These are phyloP conservation scores for Epichloe festucae DNA, from an alignment of 2,329 filamentous ascomycete species.

Conservation along the genomic window DNA sequence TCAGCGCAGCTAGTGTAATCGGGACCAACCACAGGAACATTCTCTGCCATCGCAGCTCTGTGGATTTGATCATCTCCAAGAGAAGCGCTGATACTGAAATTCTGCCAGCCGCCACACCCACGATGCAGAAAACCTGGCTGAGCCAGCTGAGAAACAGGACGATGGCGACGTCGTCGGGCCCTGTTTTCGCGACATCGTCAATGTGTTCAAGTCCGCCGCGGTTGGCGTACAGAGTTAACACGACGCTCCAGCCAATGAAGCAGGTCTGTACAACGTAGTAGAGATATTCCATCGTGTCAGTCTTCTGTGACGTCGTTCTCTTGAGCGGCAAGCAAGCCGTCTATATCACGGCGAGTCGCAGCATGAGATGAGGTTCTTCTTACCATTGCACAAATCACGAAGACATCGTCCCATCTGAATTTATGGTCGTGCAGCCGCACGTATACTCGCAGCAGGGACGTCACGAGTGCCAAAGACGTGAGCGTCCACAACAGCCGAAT, in stretches of 20 bases:
- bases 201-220: constrained; percentile 10
- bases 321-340: too few relatives aligned
- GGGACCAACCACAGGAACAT: constrained; percentile 11
- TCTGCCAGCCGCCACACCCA: constrained; percentile 12
- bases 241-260: constrained; percentile 10
- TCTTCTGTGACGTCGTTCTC: too few relatives aligned
- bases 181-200: constrained; percentile 7
- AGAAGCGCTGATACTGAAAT: constrained; percentile 11
- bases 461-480: constrained; percentile 8
- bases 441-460: constrained; percentile 6
- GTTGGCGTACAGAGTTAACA: constrained; percentile 9
- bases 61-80: constrained; percentile 9
- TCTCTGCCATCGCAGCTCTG: constrained; percentile 10
- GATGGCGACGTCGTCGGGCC: constrained; percentile 9
- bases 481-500: constrained; percentile 9
- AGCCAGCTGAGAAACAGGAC: constrained; percentile 12
- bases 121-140: constrained; percentile 10
- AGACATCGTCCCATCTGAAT: constrained; percentile 11
- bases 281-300: too few relatives aligned
- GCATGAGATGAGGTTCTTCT: background rate
- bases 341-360: too few relatives aligned
- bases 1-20: constrained; percentile 7
- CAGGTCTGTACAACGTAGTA: constrained; percentile 4
- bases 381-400: constrained; percentile 11
- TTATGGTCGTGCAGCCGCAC: constrained; percentile 6